Evolutionary conservation across 768 basidiomycete species (phyloP).

Genomic region (Naganishia friedmannii): DNA sequence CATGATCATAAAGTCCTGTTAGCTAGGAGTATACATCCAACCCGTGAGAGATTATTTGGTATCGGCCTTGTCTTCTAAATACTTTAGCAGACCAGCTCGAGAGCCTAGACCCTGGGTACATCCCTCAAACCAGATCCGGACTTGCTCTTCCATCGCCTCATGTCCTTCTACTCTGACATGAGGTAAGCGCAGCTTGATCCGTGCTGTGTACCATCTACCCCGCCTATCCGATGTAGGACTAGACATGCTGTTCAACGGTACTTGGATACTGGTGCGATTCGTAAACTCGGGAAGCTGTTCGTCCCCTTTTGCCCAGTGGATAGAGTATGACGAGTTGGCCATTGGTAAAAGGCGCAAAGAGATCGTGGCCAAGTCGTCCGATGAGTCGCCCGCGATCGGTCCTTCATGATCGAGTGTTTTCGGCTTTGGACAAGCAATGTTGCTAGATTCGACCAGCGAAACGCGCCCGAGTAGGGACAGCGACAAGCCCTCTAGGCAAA

Average conservation of each 20-base stretch:
- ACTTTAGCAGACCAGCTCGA: background rate
- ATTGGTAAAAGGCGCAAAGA: background rate
- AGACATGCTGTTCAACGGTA: background rate
- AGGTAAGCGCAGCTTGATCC: conserved; percentile 1
- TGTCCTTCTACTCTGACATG: background rate
- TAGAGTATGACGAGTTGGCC: background rate
- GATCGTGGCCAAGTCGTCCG: background rate
- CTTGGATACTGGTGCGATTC: background rate
- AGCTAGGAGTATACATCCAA: too few species aligned
- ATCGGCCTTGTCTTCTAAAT: background rate
- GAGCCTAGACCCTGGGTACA: background rate
- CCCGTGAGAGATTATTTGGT: background rate
- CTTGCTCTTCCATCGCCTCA: conserved; percentile 2
- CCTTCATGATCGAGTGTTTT: background rate
- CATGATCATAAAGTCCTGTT: too few species aligned
- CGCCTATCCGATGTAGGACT: background rate
- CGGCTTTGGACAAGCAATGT: conserved; percentile 10
- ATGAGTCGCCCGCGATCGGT: background rate
- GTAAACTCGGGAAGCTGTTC: background rate
- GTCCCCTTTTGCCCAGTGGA: background rate
- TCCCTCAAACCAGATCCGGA: conserved; percentile 2
- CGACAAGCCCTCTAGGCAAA: conserved; percentile 39
- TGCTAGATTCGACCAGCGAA: conserved; percentile 21
- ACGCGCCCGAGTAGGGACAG: conserved; percentile 27
- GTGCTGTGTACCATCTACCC: background rate